Evolutionary conservation across 2,329 filamentous ascomycete genomes (phyloP), one percentile per base, ranked within the genome.

Genomic region (Nectriaceae sp.): DNA sequence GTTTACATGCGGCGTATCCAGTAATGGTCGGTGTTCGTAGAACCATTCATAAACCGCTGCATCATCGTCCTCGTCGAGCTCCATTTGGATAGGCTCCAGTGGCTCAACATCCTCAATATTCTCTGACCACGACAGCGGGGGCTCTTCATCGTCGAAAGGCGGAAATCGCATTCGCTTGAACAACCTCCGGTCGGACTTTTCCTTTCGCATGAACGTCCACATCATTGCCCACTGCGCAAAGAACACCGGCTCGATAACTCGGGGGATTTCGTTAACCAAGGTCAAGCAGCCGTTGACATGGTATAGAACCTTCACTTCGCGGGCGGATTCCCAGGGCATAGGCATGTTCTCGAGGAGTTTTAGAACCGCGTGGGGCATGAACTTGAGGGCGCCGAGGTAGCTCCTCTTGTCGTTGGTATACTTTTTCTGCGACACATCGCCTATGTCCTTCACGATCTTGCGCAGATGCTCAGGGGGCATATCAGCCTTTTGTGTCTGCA

Each of bases 81-180:
- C 95, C 89, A 99, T 92, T 75, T 99, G 94, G 60, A 99, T 97
- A 0, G 95, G 94, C 70, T 99, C 94, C 50, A 97, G 74, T 1
- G 95, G 95, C 67, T 99, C 94, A 19, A 99, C 94, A 66, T 97
- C 94, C 71, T 99, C 94, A 58, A 99, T 93, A 65, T 99, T 99
- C 70, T 99, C 95, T 10, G 93, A 95, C 90, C 94, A 99, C 2
- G 91, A 97, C 59, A 99, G 77, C 11, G 94, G 95, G 4, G 94
- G 95, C 66, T 99, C 94, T 74, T 99, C 94, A 65, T 99, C 95
- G 60, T 99, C 94, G 60, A 99, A 99, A 0, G 95, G 95, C 16
- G 94, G 94, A 63, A 99, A 99, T 60, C 95, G 85, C 94, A 99
- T 99, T 56, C 94, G 85, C 77, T 99, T 99, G 79, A 99, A 99